Conservation (phyloP, 306 rosid species). For the Cicer chorassanicum region DNA sequence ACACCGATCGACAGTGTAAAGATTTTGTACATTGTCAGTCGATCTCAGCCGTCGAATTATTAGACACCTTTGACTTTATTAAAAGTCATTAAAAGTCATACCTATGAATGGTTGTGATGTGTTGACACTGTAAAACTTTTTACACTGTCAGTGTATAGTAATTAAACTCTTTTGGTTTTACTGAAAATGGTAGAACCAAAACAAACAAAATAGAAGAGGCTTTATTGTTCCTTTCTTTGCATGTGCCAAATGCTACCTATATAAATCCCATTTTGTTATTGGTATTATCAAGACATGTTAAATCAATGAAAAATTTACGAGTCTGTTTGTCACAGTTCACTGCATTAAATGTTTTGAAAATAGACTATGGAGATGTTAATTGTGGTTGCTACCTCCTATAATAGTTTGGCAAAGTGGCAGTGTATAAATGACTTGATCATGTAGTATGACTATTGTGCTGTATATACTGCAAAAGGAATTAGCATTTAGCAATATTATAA, state of each 20-base stretch:
- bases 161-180: neutral
- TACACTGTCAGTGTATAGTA: too few species aligned
- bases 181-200: slow-evolving; percentile 1
- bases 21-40: too few species aligned
- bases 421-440: slow-evolving; percentile 29
- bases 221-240: neutral
- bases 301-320: slow-evolving; percentile 9
- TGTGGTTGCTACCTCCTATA: slow-evolving; percentile 20
- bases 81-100: too few species aligned
- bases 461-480: slow-evolving; percentile 25
- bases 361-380: slow-evolving; percentile 1
- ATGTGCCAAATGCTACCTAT: neutral
- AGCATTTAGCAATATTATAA: slow-evolving; percentile 15
- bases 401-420: slow-evolving; percentile 24
- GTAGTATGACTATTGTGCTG: slow-evolving; percentile 27
- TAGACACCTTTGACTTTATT: too few species aligned
- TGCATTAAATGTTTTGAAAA: slow-evolving; percentile 23
- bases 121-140: too few species aligned
- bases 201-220: slow-evolving; percentile 3
- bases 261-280: slow-evolving; percentile 27
- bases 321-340: slow-evolving; percentile 1
- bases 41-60: too few species aligned
- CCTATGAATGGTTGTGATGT: too few species aligned
- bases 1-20: too few species aligned
- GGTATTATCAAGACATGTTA: slow-evolving; percentile 19